Percentiles rank a stretch among this genome's conserved stretches.
Evolutionary conservation across 495 filamentous ascomycete species (phyloP).

Genomic region (Lophiostoma macrostomum): DNA sequence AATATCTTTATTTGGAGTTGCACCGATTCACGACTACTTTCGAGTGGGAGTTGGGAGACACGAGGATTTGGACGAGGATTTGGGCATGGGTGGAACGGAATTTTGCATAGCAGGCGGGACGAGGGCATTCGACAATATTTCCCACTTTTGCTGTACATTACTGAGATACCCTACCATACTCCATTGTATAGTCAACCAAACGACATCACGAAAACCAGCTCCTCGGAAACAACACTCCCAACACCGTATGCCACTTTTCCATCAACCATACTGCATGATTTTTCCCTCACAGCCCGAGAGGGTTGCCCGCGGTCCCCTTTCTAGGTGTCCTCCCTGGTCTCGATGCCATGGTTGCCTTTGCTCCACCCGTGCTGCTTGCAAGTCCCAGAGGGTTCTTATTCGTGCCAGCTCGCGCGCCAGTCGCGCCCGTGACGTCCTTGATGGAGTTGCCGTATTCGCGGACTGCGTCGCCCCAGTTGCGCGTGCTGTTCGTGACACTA

Average conservation of each 20-base stretch:
- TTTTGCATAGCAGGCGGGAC: too few relatives aligned
- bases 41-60: too few relatives aligned
- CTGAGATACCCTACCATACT: neutral
- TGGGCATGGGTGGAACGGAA: too few relatives aligned
- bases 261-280: neutral
- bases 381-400: slow-evolving; percentile 47
- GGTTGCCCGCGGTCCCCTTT: slow-evolving; percentile 34
- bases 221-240: too few relatives aligned
- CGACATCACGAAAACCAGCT: neutral
- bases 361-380: slow-evolving; percentile 23
- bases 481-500: slow-evolving; percentile 41
- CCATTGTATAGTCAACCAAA: neutral
- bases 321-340: slow-evolving; percentile 16
- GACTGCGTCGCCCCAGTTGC: slow-evolving; percentile 44
- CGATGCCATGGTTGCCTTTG: slow-evolving; percentile 20
- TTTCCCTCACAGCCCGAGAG: slow-evolving; percentile 32
- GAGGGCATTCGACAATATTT: too few relatives aligned
- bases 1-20: too few relatives aligned
- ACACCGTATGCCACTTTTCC: neutral
- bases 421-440: slow-evolving; percentile 46
- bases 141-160: too few relatives aligned
- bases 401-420: slow-evolving; percentile 40
- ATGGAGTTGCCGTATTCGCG: slow-evolving; percentile 49
- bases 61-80: too few relatives aligned
- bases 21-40: too few relatives aligned